Evolutionary conservation across 352 stramenopile genomes (phyloP).

Genomic region (Phytophthora uliginosa): DNA sequence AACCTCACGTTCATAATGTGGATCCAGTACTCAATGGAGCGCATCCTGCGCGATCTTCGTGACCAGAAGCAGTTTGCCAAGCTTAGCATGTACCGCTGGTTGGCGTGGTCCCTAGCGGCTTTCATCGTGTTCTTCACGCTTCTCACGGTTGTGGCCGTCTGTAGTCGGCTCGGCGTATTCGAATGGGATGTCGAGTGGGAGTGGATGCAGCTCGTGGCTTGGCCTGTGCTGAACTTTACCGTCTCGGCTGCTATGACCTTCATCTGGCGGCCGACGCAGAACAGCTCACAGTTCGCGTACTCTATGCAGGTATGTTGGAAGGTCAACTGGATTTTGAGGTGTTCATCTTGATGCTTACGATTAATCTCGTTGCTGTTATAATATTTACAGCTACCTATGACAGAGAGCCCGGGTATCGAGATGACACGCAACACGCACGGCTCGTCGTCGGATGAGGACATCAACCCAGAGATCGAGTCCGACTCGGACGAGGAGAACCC

Average conservation of each 20-base stretch:
- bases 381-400: conserved; percentile 72
- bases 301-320: conserved; percentile 75
- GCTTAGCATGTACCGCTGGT: conserved; percentile 89
- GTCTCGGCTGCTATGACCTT: conserved; percentile 91
- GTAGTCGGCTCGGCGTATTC: conserved; percentile 85
- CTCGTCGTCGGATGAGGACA: conserved; percentile 63
- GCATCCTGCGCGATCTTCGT: conserved; percentile 80
- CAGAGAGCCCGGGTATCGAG: conserved; percentile 68
- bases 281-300: conserved; percentile 88
- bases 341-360: conserved; percentile 36
- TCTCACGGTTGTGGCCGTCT: conserved; percentile 87
- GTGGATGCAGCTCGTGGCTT: conserved; percentile 94
- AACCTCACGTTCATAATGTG: conserved; percentile 93
- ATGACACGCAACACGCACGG: conserved; percentile 65
- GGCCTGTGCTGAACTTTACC: conserved; percentile 93
- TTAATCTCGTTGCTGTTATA: conserved; percentile 2
- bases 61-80: conserved; percentile 94
- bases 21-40: conserved; percentile 91
- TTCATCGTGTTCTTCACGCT: conserved; percentile 93
- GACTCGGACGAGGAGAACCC: conserved; percentile 79
- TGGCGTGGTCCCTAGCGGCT: conserved; percentile 79
- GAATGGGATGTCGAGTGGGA: conserved; percentile 93
- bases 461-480: conserved; percentile 62
- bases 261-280: conserved; percentile 91
- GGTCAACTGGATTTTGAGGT: background rate